Conservation (phyloP, 768 basidiomycete genomes). For the Nidula microcarpa region DNA sequence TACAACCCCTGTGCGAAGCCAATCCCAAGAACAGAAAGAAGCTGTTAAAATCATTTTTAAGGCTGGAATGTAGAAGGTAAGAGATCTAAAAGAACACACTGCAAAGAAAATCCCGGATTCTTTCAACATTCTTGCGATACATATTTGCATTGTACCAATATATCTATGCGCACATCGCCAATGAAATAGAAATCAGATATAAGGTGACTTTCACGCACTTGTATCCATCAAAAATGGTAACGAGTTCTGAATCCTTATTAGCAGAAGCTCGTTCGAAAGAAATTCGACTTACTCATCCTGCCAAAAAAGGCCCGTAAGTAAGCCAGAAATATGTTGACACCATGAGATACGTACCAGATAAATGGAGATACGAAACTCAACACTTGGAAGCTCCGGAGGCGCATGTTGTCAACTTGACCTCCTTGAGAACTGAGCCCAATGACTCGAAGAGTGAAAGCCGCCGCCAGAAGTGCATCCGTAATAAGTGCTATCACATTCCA, state of each 20-base stretch:
- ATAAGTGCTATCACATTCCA: conserved; percentile 70
- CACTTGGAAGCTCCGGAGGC: conserved; percentile 79
- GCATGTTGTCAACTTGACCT: conserved; percentile 32
- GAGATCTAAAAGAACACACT: conserved; percentile 38
- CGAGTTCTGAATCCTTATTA: conserved; percentile 45
- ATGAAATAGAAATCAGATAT: background rate
- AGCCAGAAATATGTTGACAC: background rate
- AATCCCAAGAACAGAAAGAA: conserved; percentile 75
- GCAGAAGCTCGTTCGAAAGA: background rate
- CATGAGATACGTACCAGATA: conserved; percentile 61
- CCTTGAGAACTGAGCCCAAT: conserved; percentile 41
- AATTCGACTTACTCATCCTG: conserved; percentile 74
- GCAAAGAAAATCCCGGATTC: conserved; percentile 93
- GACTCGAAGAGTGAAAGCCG: conserved; percentile 75
- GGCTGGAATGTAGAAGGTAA: background rate
- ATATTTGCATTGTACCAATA: conserved; percentile 92
- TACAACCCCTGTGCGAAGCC: conserved; percentile 88
- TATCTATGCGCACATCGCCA: conserved; percentile 39
- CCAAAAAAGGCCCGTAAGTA: background rate
- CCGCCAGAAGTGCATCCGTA: conserved; percentile 69
- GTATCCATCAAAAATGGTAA: conserved; percentile 79
- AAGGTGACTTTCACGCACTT: conserved; percentile 47
- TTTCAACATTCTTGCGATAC: conserved; percentile 87
- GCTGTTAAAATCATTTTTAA: conserved; percentile 31
- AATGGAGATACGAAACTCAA: conserved; percentile 86